Base-by-base conservation (phyloP, 345 rosid species). In the Camelina sativa region DNA sequence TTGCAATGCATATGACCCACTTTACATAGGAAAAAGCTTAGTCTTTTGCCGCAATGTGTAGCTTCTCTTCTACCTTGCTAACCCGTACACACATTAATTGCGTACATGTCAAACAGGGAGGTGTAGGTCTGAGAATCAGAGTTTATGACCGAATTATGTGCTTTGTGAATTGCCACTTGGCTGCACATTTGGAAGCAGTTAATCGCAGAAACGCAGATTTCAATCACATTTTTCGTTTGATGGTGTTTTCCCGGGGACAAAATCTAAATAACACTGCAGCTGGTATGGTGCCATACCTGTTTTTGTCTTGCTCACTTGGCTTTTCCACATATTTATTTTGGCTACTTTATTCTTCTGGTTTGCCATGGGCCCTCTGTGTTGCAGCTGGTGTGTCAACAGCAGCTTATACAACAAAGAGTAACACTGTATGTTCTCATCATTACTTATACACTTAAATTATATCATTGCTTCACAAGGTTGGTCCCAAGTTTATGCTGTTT, bases 201-300 rank as follows among this genome's bases (percentile, higher is more conserved):
- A 86, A 83, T 58, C 85, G 86, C 12, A 85, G 96, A 43, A 90
- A 90, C 65, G 89, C 92, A 2, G 96, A 90, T 82, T 90, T 90
- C 71, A 88, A 90, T 80, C 96, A 90, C 83, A 85, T 90, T 16
- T 90, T 70, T 25, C 82, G 86, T 76, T 79, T 76, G 7, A 86
- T 90, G 93, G 83, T 75, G 25, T 90, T 90, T 59, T 73, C 86
- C 28, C 79, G 88, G 40, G 81, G 91, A 11, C 86, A 85, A 67
- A 80, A 64, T 65, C 74, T 83, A 38, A 76, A 37, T 40, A 81
- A 66, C 62, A 69, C 85, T 56, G 86, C 86, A 72, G 88, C 97
- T 80, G 98, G 97, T 94, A 94, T 89, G 89, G 89, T 85, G 92
- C 85, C 81, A 75, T 86, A 82, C 89, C 88, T 88, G 85, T 85